Conservation (phyloP, 2,329 filamentous ascomycete species). For the Coniochaeta sp. region DNA sequence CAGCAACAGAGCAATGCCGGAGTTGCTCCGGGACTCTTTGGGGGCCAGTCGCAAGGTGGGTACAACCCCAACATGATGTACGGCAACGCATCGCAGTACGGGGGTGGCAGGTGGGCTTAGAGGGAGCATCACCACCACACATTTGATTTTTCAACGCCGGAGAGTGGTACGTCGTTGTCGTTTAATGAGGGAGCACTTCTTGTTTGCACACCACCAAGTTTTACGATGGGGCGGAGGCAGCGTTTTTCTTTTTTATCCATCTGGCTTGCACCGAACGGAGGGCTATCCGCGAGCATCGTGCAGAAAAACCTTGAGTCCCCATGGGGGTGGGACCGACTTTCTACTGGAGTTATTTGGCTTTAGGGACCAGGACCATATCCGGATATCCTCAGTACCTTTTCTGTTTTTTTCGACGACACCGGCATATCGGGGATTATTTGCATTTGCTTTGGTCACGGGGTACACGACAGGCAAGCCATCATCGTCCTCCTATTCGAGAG, state of each 20-base stretch:
- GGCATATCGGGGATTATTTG: constrained; percentile 9
- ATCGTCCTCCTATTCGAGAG: constrained; percentile 56
- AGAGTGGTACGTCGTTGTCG: constrained; percentile 11
- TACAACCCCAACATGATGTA: constrained; percentile 88
- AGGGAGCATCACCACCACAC: constrained; percentile 1
- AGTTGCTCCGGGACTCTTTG: constrained; percentile 84
- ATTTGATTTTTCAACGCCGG: constrained; percentile 3
- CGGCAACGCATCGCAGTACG: constrained; percentile 52
- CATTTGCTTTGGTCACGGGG: constrained; percentile 26
- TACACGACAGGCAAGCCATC: constrained; percentile 58
- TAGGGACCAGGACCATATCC: not conserved
- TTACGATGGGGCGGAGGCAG: constrained; percentile 10
- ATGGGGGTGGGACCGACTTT: not conserved
- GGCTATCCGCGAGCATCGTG: constrained; percentile 1
- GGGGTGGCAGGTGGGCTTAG: constrained; percentile 15
- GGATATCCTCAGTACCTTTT: not conserved
- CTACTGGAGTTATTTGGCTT: constrained; percentile 1
- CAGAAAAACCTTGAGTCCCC: constrained; percentile 1
- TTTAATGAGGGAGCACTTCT: constrained; percentile 12
- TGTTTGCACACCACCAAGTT: constrained; percentile 15
- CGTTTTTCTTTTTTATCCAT: not conserved
- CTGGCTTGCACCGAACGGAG: not conserved
- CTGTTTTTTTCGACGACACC: not conserved
- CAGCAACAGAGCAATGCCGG: constrained; percentile 71
- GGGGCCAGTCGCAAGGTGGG: constrained; percentile 88